Base-by-base conservation (phyloP, 176 grass and related monocot species). In the Thalia dealbata region DNA sequence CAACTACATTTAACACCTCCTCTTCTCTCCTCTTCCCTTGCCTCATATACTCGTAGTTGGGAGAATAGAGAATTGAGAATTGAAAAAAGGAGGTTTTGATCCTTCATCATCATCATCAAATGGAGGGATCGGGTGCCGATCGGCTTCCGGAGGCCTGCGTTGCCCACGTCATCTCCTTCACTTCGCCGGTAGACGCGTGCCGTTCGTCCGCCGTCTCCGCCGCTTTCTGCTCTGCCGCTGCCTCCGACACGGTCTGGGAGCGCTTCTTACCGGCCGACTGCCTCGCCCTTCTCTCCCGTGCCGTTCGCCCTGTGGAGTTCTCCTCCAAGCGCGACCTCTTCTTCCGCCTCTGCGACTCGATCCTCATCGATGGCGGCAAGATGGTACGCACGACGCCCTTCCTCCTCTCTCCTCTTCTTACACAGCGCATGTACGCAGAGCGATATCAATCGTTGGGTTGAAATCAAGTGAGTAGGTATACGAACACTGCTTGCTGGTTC, bases 321-420 rank as follows among this genome's bases (percentile, higher is more conserved):
- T 30, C 58, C 21, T 32, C 54, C 14, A 77, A 68, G 50, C 73
- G 75, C 50, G 73, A 82, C 14, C 64, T 82, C 51, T 76, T 70
- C 64, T 61, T 76, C 64, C 51, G 59, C 43, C 80, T 82, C 63
- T 72, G 43, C 66, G 44, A 71, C 30, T 22, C 64, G 16, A 50
- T 82, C 50, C 60, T 58, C n/a, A 52, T 82, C 29, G 80, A 82
- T 35, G 80, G 32, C 29, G 73, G 73, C 52, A 59, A 48, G 16
- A 82, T 70, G 73, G 80, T 82, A 76, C 18, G 32, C 32, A 1
- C 3, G 4, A 38, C 32, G 32, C 32, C 32, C 32, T 38, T 38
- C 32, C 4, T 38, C 24, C 22, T n/a, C n/a, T n/a, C n/a, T n/a
- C n/a, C n/a, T n/a, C n/a, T n/a, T n/a, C n/a, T n/a, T n/a, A n/a